phyloP scores from a whole-genome alignment of 1,284 basidiomycete genomes.

The Rhizoctonia solani region DNA sequence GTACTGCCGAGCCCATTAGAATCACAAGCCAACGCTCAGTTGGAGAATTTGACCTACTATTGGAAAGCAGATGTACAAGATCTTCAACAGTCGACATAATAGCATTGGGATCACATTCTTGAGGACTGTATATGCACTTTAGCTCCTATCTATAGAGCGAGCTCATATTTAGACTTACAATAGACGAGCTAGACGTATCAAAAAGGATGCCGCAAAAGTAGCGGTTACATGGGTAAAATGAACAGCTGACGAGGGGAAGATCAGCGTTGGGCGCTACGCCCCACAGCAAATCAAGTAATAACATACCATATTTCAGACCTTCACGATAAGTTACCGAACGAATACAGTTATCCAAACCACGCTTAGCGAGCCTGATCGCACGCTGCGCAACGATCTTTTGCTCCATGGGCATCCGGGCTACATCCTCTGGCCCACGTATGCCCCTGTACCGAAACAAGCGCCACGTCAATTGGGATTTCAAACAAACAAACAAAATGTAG shows the following conservation, averaged over 20 bases:
- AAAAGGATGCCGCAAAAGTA: constrained; percentile 87
- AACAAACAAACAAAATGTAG: neutral
- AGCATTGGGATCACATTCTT: constrained; percentile 76
- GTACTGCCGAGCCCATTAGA: constrained; percentile 56
- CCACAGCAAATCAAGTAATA: constrained; percentile 22
- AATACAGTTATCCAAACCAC: constrained; percentile 72
- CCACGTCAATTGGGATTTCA: neutral
- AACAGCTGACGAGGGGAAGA: constrained; percentile 66
- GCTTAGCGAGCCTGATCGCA: constrained; percentile 70
- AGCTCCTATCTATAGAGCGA: neutral
- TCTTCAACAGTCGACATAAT: constrained; percentile 79
- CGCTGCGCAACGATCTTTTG: constrained; percentile 71
- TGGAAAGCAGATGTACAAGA: constrained; percentile 71
- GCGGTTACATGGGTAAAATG: constrained; percentile 90
- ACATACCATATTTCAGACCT: constrained; percentile 83
- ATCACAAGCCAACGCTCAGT: constrained; percentile 29
- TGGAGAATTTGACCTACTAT: constrained; percentile 56
- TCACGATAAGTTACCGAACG: constrained; percentile 81
- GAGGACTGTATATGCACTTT: constrained; percentile 54
- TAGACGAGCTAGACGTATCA: constrained; percentile 80
- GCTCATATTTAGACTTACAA: too few relatives aligned
- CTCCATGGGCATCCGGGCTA: constrained; percentile 68
- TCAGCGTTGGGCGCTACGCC: too few relatives aligned
- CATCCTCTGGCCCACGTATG: constrained; percentile 76
- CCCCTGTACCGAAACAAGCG: constrained; percentile 46